Conservation (phyloP, 345 rosid species). For the Citrus sinensis region DNA sequence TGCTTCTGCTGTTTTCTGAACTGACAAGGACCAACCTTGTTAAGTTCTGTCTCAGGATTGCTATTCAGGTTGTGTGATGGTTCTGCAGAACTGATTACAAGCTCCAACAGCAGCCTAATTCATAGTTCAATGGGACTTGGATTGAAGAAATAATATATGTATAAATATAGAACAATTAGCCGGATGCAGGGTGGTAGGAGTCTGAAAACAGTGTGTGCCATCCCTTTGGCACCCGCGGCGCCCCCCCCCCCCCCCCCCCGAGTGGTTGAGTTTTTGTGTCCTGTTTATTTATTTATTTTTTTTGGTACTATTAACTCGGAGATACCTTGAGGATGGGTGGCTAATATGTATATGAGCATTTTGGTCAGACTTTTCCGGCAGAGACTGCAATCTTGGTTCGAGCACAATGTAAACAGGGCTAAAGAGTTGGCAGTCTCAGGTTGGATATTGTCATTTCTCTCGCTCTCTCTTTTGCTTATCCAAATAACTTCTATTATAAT, state of each 20-base stretch:
- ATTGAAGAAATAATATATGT: slow-evolving; percentile 25
- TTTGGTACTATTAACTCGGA: slow-evolving; percentile 12
- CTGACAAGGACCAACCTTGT: slow-evolving; percentile 12
- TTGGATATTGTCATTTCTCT: slow-evolving; percentile 5
- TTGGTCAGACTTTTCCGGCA: background rate
- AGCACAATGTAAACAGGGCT: background rate
- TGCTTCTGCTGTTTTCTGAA: slow-evolving; percentile 26
- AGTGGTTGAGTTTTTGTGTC: slow-evolving; percentile 9
- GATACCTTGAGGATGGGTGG: slow-evolving; percentile 17
- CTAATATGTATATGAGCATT: slow-evolving; percentile 5
- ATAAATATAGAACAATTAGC: slow-evolving; percentile 20
- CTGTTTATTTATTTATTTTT: slow-evolving; percentile 5
- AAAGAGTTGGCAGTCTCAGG: slow-evolving; percentile 28
- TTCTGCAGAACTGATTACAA: slow-evolving; percentile 8
- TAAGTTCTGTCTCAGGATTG: slow-evolving; percentile 16
- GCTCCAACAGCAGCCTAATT: slow-evolving; percentile 18
- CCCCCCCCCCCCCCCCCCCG: background rate
- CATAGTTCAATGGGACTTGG: slow-evolving; percentile 14
- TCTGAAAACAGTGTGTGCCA: slow-evolving; percentile 16
- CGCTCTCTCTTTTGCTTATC: background rate
- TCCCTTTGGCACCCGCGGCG: background rate
- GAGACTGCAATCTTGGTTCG: slow-evolving; percentile 9
- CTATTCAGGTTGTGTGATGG: slow-evolving; percentile 16
- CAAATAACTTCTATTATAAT: background rate
- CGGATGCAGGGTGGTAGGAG: slow-evolving; percentile 17